Base-by-base conservation (phyloP, 2,329 filamentous ascomycete species). In the Thelonectria blattea region DNA sequence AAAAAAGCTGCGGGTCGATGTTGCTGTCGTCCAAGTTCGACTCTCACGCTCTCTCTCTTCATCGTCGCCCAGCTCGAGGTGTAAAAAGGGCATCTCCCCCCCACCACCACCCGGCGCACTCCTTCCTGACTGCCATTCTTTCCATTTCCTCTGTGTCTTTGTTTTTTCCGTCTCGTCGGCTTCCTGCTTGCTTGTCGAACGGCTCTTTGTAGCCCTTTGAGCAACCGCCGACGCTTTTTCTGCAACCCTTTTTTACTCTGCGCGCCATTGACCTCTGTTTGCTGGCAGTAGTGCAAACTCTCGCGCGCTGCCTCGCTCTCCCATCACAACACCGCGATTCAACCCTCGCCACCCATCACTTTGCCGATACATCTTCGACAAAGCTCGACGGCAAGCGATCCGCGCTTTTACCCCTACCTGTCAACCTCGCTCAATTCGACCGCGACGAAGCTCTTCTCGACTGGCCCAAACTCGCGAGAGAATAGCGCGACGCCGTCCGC, bases 1-100 rank as follows among this genome's bases (percentile, higher is more conserved):
- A 74, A 46, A 68, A 75, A 75, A 75, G 70, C 70, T 70, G 67
- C 70, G 68, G 60, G 62, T 60, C 58, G 56, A 59, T 48, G 46
- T 50, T 50, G 62, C 41, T 43, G 53, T 47, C 64, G 60, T 30
- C 27, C 27, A 30, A 56, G 63, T 66, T n/a, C 34, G 34, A 37
- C 10, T 27, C 18, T 20, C 15, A 46, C 22, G 8, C 60, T 68
- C 61, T 60, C 61, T 65, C 52, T 60, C 58, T 39, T 52, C 66
- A 69, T 70, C 65, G 53, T 59, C 65, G 64, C 64, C 27, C 61
- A 65, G 58, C 58, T 64, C 51, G 63, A 73, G 68, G 68, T 68
- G 65, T 47, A 68, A 71, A 69, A 73, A 73, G 71, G 68, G 72
- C 68, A 71, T 66, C 65, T 62, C 67, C 60, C 53, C 58, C 60